Conservation (phyloP, 495 filamentous ascomycete species). For the Penicillium fimorum region DNA sequence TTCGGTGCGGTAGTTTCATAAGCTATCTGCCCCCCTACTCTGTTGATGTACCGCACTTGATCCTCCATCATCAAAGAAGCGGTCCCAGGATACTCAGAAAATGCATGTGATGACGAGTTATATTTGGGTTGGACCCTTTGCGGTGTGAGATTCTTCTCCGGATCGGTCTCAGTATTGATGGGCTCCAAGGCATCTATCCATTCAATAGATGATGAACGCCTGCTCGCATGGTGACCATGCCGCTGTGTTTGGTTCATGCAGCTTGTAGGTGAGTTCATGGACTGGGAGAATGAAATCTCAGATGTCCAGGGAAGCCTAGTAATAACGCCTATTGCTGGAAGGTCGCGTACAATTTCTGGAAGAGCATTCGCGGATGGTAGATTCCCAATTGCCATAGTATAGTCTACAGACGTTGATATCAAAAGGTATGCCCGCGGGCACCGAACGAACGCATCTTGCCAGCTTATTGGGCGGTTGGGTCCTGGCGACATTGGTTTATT, state of each 20-base stretch:
- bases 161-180: background rate
- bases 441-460: conserved; percentile 33
- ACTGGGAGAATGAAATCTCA: background rate
- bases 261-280: too few species aligned
- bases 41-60: background rate
- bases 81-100: background rate
- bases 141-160: background rate
- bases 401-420: conserved; percentile 35
- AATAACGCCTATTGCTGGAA: conserved; percentile 24
- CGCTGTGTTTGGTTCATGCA: background rate
- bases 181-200: background rate
- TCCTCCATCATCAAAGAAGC: background rate
- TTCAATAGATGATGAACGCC: background rate
- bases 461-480: conserved; percentile 20
- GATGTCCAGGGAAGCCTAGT: conserved; percentile 27
- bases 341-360: conserved; percentile 28
- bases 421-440: conserved; percentile 36
- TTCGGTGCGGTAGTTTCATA: background rate
- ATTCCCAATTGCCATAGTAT: conserved; percentile 27
- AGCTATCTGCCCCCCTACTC: background rate
- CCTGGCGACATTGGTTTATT: background rate
- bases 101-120: background rate
- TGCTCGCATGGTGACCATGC: background rate
- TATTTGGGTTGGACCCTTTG: background rate
- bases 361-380: conserved; percentile 26